A percentile compares a stretch with the other conserved stretches of the same genome.
phyloP scores from a whole-genome alignment of 169 alveolate species.

The Plasmodium billcollinsi region DNA sequence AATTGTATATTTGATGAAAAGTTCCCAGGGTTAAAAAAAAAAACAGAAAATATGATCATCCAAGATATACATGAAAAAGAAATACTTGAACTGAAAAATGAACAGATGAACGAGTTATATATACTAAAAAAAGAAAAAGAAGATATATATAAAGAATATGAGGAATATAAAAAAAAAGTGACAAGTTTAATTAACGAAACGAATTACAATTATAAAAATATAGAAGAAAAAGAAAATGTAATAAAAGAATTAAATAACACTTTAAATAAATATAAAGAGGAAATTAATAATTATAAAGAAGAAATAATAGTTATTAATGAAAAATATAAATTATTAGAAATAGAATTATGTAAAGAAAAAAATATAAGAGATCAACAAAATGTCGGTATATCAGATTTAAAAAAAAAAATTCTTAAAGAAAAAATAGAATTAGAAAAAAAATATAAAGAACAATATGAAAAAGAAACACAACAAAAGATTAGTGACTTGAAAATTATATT shows the following conservation, averaged over 20 bases:
- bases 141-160: slow-evolving; percentile 41
- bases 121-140: slow-evolving; percentile 32
- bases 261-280: slow-evolving; percentile 40
- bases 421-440: slow-evolving; percentile 36
- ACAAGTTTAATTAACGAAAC: slow-evolving; percentile 36
- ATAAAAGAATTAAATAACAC: slow-evolving; percentile 43
- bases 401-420: slow-evolving; percentile 47
- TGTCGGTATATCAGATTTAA: slow-evolving; percentile 11
- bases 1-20: slow-evolving; percentile 24
- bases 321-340: slow-evolving; percentile 36
- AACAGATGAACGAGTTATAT: slow-evolving; percentile 8
- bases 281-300: slow-evolving; percentile 26
- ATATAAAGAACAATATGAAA: slow-evolving; percentile 45
- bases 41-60: slow-evolving; percentile 2
- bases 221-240: slow-evolving; percentile 22
- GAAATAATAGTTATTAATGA: slow-evolving; percentile 26
- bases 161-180: slow-evolving; percentile 32
- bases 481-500: slow-evolving; percentile 26
- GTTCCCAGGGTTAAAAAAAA: slow-evolving; percentile 3
- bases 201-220: slow-evolving; percentile 27
- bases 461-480: slow-evolving; percentile 42
- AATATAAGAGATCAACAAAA: slow-evolving; percentile 28
- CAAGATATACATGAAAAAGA: slow-evolving; percentile 26
- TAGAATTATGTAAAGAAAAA: slow-evolving; percentile 46
- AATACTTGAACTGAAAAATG: neutral